Base-by-base conservation (phyloP, 352 stramenopile species). In the Pythium plurisporium region DNA sequence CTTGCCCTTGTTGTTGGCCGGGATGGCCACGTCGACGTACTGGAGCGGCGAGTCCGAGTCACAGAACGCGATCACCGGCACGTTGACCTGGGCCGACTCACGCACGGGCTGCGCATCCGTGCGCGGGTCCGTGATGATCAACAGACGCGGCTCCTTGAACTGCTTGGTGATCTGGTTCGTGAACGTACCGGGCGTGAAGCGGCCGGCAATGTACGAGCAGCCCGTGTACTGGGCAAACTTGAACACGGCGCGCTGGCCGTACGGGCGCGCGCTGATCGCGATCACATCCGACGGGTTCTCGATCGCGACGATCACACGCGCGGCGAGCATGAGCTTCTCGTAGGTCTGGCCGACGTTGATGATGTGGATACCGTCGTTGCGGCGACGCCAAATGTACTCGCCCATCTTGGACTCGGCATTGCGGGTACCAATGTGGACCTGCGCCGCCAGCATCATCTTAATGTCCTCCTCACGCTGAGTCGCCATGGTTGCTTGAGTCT, bases 91-190 rank as follows among this genome's bases (percentile, higher is more conserved):
- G 61, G 93, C 96, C 62, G 96, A 97, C 79, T 99, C 98, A 64
- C 94, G 88, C 69, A 99, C 96, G 51, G 97, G 71, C 82, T 98
- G 94, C 37, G 92, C 89, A 86, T 99, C 98, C 23, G 96, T 98
- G 65, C 97, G 87, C 36, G 98, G 96, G 88, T 99, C 98, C 55
- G 98, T 99, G 67, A 99, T 97, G 81, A 99, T 97, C 45, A 99
- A 76, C 61, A 99, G 84, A 67, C 97, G 97, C 58, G 98, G 98
- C 85, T 99, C 98, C 64, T 94, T 89, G 92, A 99, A 99, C 76
- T 99, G 96, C 89, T 99, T 99, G 62, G 97, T 99, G 88, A 99
- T 99, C 86, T 99, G 97, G 87, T 99, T 99, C 33, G 98, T 99
- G 82, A 99, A 99, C 58, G 97, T 99, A 82, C 98, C 98, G 43